Conservation (phyloP, 2,329 filamentous ascomycete genomes). For the Sphaerostilbella broomeana region DNA sequence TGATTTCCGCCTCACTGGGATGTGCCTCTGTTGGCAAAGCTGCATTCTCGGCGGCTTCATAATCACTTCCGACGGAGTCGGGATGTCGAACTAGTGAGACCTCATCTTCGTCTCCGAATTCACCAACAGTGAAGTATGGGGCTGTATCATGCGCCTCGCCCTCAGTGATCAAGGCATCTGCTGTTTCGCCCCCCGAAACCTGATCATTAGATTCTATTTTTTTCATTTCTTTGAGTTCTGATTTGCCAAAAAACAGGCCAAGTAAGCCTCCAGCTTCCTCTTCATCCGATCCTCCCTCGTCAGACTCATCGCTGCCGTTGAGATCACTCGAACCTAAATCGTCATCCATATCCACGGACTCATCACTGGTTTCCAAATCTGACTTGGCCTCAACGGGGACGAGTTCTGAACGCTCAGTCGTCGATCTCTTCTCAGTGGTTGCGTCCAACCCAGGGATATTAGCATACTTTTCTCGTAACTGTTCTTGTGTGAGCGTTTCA, state of each 20-base stretch:
- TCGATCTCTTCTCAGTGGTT: constrained; percentile 21
- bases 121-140: neutral
- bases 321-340: constrained; percentile 55
- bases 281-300: constrained; percentile 30
- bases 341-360: constrained; percentile 63
- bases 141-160: constrained; percentile 11
- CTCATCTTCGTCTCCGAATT: constrained; percentile 27
- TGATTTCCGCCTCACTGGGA: neutral
- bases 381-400: constrained; percentile 18
- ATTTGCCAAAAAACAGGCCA: constrained; percentile 53
- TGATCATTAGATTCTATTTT: constrained; percentile 27
- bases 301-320: constrained; percentile 34
- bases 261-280: constrained; percentile 44
- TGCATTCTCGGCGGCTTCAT: neutral
- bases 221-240: constrained; percentile 48
- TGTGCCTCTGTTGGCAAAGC: neutral
- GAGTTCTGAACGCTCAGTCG: constrained; percentile 18
- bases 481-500: constrained; percentile 61
- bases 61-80: constrained; percentile 17
- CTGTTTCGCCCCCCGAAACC: constrained; percentile 14
- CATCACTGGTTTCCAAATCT: constrained; percentile 50
- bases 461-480: constrained; percentile 62
- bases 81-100: constrained; percentile 28
- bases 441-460: constrained; percentile 47
- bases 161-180: constrained; percentile 22